These are phyloP conservation scores for Penicillium sp. DNA, from an alignment of 2,329 filamentous ascomycete species.

Conservation along the genomic window DNA sequence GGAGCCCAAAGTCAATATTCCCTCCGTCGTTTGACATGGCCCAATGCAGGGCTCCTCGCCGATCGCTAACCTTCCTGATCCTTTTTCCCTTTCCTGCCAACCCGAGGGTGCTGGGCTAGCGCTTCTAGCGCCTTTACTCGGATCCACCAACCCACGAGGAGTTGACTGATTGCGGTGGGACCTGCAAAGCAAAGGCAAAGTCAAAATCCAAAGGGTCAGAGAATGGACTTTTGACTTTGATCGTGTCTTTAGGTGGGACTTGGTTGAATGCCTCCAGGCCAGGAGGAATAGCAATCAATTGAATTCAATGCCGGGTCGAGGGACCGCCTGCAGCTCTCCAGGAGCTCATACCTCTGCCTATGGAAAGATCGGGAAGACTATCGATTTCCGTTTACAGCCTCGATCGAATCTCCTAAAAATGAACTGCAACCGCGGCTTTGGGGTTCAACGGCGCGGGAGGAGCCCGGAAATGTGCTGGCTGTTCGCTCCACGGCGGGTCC, in stretches of 20 bases:
- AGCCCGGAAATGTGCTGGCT: not conserved
- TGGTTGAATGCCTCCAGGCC: not conserved
- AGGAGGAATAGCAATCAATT: conserved; percentile 1
- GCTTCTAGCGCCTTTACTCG: not conserved
- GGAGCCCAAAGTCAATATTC: conserved; percentile 4
- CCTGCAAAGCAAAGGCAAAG: not conserved
- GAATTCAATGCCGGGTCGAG: not conserved
- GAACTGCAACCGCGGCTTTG: not conserved
- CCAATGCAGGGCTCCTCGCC: not conserved
- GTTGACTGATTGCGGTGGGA: not conserved
- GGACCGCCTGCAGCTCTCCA: not conserved
- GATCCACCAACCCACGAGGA: not conserved
- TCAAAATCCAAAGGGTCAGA: not conserved
- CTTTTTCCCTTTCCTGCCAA: conserved; percentile 1
- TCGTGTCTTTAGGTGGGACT: not conserved
- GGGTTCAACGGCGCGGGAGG: not conserved
- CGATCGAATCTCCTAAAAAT: not conserved
- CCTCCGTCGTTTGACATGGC: conserved; percentile 19
- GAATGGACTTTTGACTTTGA: not conserved
- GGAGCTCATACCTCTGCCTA: not conserved
- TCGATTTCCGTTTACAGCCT: not conserved
- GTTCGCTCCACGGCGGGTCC: not conserved
- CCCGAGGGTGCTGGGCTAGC: not conserved
- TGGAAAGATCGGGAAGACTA: not conserved
- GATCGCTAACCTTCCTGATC: conserved; percentile 14